These are phyloP conservation scores for Fonsecaea erecta DNA, from an alignment of 2,329 filamentous ascomycete genomes.

Conservation along the genomic window DNA sequence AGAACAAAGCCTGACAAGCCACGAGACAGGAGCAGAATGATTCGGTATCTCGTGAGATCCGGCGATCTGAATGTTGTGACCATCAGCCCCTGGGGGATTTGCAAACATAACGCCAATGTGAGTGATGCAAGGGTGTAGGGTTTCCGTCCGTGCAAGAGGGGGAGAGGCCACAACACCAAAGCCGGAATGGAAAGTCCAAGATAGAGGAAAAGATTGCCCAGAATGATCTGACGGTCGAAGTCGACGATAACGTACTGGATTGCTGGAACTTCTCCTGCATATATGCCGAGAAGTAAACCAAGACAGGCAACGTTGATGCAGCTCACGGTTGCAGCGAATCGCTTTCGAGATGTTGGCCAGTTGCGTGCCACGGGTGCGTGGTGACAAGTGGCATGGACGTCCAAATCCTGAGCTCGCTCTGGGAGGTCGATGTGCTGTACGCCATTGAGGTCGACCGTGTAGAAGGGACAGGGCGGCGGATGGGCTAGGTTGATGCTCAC, in stretches of 20 bases:
- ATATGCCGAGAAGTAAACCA: constrained; percentile 73
- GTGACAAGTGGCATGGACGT: constrained; percentile 49
- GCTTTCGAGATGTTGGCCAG: constrained; percentile 70
- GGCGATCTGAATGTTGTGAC: constrained; percentile 63
- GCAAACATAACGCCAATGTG: constrained; percentile 70
- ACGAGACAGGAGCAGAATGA: constrained; percentile 66
- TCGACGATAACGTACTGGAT: constrained; percentile 79
- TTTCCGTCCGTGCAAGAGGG: constrained; percentile 72
- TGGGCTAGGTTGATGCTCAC: constrained; percentile 26
- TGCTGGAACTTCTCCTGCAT: constrained; percentile 76
- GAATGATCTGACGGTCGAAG: constrained; percentile 67
- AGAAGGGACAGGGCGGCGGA: constrained; percentile 6
- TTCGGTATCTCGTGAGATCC: constrained; percentile 60
- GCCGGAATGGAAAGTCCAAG: constrained; percentile 72
- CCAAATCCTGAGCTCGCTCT: constrained; percentile 45
- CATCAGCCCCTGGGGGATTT: constrained; percentile 75
- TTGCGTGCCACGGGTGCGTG: constrained; percentile 71
- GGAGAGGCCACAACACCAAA: constrained; percentile 73
- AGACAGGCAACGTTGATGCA: constrained; percentile 75
- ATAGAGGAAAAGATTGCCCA: constrained; percentile 76
- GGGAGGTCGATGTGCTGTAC: constrained; percentile 35
- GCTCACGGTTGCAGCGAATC: constrained; percentile 69
- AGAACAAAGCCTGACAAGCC: constrained; percentile 70
- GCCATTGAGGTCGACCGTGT: constrained; percentile 33
- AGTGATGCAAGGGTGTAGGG: constrained; percentile 74